Conservation (phyloP, 441 rosid genomes). For the Euphorbia celastroides region DNA sequence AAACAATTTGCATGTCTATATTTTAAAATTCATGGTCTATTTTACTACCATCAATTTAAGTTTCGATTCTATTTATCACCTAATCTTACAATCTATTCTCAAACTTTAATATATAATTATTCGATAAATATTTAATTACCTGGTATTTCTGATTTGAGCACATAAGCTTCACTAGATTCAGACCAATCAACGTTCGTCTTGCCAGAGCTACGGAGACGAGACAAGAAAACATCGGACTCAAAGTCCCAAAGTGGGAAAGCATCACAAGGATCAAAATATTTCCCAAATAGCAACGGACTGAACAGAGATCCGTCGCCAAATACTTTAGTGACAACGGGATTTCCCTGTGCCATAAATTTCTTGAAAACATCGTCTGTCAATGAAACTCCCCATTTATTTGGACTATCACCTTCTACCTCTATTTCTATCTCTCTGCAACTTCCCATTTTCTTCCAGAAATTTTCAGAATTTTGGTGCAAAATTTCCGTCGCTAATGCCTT, state of each 20-base stretch:
- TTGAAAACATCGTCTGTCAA: slow-evolving; percentile 55
- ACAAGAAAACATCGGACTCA: slow-evolving; percentile 52
- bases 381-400: slow-evolving; percentile 58
- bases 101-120: background rate
- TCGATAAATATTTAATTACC: slow-evolving; percentile 41
- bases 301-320: slow-evolving; percentile 79
- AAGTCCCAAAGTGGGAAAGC: slow-evolving; percentile 95
- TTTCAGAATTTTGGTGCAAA: slow-evolving; percentile 8
- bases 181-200: slow-evolving; percentile 68
- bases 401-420: slow-evolving; percentile 49
- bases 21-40: no score
- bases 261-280: slow-evolving; percentile 88
- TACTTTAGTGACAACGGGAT: slow-evolving; percentile 40
- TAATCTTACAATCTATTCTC: no score
- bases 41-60: no score
- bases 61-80: no score
- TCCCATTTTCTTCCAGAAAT: slow-evolving; percentile 27
- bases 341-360: slow-evolving; percentile 38
- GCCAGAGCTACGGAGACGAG: slow-evolving; percentile 47
- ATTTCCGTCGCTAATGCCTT: slow-evolving; percentile 8
- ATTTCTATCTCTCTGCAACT: slow-evolving; percentile 46
- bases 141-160: slow-evolving; percentile 67
- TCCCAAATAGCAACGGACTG: slow-evolving; percentile 78
- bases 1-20: no score
- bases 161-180: slow-evolving; percentile 61